phyloP scores from a whole-genome alignment of 805 yeast species.

The Vanderwaltozyma verrucispora region DNA sequence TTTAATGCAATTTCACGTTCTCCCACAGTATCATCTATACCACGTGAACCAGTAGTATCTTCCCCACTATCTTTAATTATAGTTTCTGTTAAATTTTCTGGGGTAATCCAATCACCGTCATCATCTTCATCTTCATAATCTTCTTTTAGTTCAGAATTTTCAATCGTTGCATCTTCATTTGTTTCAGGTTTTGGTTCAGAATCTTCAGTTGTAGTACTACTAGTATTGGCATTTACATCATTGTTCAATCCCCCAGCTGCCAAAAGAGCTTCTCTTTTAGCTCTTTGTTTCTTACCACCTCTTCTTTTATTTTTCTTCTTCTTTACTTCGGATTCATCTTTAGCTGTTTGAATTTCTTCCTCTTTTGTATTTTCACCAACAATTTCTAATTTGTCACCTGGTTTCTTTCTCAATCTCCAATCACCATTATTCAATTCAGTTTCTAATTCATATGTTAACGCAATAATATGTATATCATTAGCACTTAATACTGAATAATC shows the following conservation, averaged over 20 bases:
- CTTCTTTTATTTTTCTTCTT: slow-evolving; percentile 42
- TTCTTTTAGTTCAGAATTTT: slow-evolving; percentile 10
- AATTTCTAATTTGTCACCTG: slow-evolving; percentile 45
- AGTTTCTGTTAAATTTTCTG: slow-evolving; percentile 67
- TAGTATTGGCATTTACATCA: neutral
- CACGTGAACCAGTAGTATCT: slow-evolving; percentile 30
- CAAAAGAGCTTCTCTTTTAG: slow-evolving; percentile 36
- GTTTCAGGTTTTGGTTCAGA: slow-evolving; percentile 1
- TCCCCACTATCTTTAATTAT: slow-evolving; percentile 62
- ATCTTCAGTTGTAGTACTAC: neutral
- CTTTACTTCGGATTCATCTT: slow-evolving; percentile 10
- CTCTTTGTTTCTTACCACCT: slow-evolving; percentile 58
- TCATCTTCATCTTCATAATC: slow-evolving; percentile 46
- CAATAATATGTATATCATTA: slow-evolving; percentile 88
- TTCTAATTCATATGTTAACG: slow-evolving; percentile 83
- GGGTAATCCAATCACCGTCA: slow-evolving; percentile 91
- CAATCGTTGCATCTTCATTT: neutral
- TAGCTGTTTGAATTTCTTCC: slow-evolving; percentile 9
- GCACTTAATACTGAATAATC: slow-evolving; percentile 80
- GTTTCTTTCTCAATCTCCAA: slow-evolving; percentile 57
- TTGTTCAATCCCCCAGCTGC: slow-evolving; percentile 1
- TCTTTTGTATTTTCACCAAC: slow-evolving; percentile 10
- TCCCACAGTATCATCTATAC: slow-evolving; percentile 28
- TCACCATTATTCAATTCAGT: slow-evolving; percentile 58
- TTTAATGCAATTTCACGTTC: slow-evolving; percentile 15